These are phyloP conservation scores for Globisporangium polare DNA, from an alignment of 352 stramenopile species.

Conservation along the genomic window DNA sequence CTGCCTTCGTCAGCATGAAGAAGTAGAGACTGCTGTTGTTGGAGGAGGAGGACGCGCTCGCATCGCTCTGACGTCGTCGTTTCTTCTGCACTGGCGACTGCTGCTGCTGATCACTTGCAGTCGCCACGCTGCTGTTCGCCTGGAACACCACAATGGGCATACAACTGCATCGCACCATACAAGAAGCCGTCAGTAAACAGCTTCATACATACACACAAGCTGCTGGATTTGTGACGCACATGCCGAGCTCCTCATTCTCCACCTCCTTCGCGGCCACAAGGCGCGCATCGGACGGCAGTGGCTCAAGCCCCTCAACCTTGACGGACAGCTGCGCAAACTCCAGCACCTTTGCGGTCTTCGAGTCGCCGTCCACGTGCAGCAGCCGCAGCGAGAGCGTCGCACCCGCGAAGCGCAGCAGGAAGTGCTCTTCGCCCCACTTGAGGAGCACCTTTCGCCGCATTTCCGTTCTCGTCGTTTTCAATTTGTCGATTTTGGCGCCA, in stretches of 20 bases:
- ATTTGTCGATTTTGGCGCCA: conserved; percentile 3
- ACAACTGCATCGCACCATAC: conserved; percentile 4
- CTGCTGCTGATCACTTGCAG: conserved; percentile 3
- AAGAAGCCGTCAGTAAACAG: background rate
- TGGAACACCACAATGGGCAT: conserved; percentile 14
- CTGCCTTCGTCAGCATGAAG: conserved; percentile 3
- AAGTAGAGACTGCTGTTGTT: conserved; percentile 10
- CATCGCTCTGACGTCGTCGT: background rate
- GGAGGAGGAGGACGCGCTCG: background rate
- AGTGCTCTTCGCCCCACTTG: conserved; percentile 10
- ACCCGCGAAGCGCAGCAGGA: conserved; percentile 10
- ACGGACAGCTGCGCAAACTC: conserved; percentile 6
- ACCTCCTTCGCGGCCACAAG: conserved; percentile 40
- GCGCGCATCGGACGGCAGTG: conserved; percentile 22
- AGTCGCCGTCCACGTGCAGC: conserved; percentile 11
- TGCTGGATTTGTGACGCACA: conserved; percentile 19
- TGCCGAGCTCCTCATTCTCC: conserved; percentile 30
- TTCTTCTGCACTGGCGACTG: conserved; percentile 15
- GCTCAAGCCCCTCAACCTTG: background rate
- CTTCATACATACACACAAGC: background rate
- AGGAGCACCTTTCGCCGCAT: background rate
- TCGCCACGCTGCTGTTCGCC: background rate
- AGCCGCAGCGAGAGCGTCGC: conserved; percentile 13
- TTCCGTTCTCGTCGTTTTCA: background rate
- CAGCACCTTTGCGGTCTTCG: conserved; percentile 3